phyloP scores from a whole-genome alignment of 768 basidiomycete species.

The Lyophyllum semitale region DNA sequence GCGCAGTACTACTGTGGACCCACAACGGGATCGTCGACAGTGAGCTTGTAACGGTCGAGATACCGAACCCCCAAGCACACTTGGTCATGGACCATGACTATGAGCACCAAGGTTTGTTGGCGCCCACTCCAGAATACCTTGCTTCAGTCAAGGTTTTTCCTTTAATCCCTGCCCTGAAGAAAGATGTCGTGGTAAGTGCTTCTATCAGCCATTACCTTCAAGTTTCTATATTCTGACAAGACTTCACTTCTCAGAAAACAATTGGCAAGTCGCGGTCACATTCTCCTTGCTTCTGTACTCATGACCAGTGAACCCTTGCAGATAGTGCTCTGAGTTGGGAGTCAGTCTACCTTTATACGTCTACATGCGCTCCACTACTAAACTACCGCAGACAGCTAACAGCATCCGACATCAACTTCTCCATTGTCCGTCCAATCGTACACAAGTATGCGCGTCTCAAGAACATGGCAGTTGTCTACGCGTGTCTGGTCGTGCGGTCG shows the following conservation, averaged over 20 bases:
- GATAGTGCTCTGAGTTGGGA: conserved; percentile 81
- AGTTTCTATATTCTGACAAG: conserved; percentile 18
- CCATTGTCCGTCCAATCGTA: conserved; percentile 76
- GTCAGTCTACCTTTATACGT: conserved; percentile 43
- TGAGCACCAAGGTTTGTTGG: conserved; percentile 46
- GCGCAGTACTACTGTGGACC: not conserved
- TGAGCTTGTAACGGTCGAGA: not conserved
- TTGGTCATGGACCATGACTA: conserved; percentile 38
- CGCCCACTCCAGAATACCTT: conserved; percentile 58
- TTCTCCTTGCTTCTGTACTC: conserved; percentile 10
- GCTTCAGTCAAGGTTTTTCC: conserved; percentile 77
- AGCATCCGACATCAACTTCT: conserved; percentile 81
- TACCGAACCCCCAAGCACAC: not conserved
- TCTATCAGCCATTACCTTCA: not conserved
- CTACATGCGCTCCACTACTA: conserved; percentile 6
- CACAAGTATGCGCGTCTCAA: conserved; percentile 76
- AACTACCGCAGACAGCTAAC: conserved; percentile 63
- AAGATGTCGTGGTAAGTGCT: conserved; percentile 63
- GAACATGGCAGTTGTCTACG: conserved; percentile 76
- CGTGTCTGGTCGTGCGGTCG: conserved; percentile 74
- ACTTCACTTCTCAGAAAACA: conserved; percentile 39
- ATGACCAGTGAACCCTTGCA: conserved; percentile 27
- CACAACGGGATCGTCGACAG: not conserved
- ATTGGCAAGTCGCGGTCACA: conserved; percentile 35
- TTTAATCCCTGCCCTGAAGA: conserved; percentile 72